Base-by-base conservation (phyloP, 176 grass and related monocot species). In the Alloteropsis semialata region DNA sequence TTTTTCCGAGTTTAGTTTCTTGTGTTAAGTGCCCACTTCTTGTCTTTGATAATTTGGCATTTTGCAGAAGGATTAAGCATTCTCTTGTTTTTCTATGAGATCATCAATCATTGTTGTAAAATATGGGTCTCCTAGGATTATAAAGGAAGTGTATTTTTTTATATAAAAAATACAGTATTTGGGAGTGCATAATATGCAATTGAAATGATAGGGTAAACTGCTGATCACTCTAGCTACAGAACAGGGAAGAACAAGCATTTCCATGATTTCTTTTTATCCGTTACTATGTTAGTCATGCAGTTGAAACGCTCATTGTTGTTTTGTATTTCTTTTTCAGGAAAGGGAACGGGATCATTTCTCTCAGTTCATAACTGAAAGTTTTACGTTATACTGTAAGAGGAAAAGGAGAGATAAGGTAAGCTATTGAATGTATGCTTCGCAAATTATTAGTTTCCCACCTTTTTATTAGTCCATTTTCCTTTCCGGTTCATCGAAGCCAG, bases 391-490 rank as follows among this genome's bases (percentile, higher is more conserved):
- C 75, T 99, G 93, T 84, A 99, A 89, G 77, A 94, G 97, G 86
- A 99, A 99, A 92, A 96, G 97, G 86, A 89, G 89, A 85, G 97
- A 99, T 78, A 99, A 99, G 97, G 97, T 99, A 84, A 67, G 57
- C 66, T 68, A 34, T 83, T 82, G 56, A 44, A 74, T 71, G 61
- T n/a, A 66, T 89, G 56, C 66, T 62, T 81, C 34, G 25, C 42
- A 76, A 61, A 43, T 54, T 7, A 76, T 65, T 79, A 24, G n/a
- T 48, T 65, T 18, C n/a, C 69, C 15, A 46, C 29, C 5, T 45
- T 69, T 67, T 80, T 88, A 54, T 64, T 74, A 32, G 58, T 74
- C 61, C 62, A 53, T 74, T 69, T 75, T 51, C 50, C 16, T 67
- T 81, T 77, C 42, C 4, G 3, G 75, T 34, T 32, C 11, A 59